These are phyloP conservation scores for Medicago lupulina DNA, from an alignment of 306 rosid genomes.

Conservation along the genomic window DNA sequence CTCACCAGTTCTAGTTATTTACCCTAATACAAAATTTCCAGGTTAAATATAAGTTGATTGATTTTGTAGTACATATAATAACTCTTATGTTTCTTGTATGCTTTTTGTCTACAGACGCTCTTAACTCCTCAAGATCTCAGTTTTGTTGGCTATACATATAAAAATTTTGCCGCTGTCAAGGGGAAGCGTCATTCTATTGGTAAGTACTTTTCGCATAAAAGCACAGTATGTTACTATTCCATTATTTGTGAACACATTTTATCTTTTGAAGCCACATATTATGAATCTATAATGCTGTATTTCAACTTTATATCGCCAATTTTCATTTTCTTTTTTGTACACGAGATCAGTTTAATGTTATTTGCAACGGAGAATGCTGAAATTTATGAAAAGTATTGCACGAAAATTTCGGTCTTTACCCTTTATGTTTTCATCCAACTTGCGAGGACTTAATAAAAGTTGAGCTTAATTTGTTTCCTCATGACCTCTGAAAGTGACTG, in stretches of 20 bases:
- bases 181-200: constrained; percentile 66
- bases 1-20: constrained; percentile 23
- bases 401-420: no score
- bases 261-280: constrained; percentile 6
- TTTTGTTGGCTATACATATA: constrained; percentile 97
- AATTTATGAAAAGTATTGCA: background rate
- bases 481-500: no score
- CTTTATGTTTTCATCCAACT: no score
- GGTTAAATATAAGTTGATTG: constrained; percentile 18
- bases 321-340: background rate
- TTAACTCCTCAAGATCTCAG: constrained; percentile 87
- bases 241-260: constrained; percentile 5
- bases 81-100: constrained; percentile 28
- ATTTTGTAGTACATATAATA: constrained; percentile 10
- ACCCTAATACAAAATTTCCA: background rate
- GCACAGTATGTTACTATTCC: constrained; percentile 12
- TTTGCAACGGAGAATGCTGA: background rate
- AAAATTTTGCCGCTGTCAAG: constrained; percentile 90
- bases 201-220: constrained; percentile 42
- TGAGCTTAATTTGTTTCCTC: no score
- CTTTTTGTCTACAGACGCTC: constrained; percentile 57
- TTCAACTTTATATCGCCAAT: background rate
- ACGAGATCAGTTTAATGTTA: constrained; percentile 1
- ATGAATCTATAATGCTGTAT: background rate
- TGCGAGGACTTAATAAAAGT: no score